Conservation (phyloP, 345 rosid species). For the Trapa bicornis region DNA sequence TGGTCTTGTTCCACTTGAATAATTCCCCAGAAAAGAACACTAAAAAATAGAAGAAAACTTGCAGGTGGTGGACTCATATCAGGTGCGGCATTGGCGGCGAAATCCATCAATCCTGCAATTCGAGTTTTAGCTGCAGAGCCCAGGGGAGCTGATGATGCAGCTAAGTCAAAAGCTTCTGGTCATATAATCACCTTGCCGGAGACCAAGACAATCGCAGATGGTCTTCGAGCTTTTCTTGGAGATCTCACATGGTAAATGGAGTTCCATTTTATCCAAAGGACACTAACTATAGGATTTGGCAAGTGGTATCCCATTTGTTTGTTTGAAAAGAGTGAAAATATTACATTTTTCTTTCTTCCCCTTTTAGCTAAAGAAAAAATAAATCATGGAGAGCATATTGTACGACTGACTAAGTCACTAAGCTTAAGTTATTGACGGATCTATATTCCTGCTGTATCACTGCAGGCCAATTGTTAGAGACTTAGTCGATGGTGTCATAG, state of each 20-base stretch:
- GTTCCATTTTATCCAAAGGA: not conserved
- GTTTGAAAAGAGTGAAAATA: not conserved
- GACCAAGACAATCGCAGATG: constrained; percentile 74
- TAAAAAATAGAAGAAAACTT: not conserved
- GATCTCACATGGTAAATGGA: constrained; percentile 59
- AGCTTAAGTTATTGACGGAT: not conserved
- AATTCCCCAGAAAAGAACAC: too few species aligned
- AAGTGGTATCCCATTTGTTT: too few species aligned
- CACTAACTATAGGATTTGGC: not conserved
- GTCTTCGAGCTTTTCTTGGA: constrained; percentile 80
- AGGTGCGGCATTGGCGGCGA: constrained; percentile 88
- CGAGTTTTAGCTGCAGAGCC: constrained; percentile 85
- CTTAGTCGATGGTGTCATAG: constrained; percentile 59
- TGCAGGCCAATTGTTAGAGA: constrained; percentile 77
- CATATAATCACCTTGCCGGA: constrained; percentile 47
- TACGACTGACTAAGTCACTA: not conserved
- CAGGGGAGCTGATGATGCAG: constrained; percentile 79
- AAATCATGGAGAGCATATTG: not conserved
- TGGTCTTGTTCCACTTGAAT: too few species aligned
- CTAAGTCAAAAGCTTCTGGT: constrained; percentile 75
- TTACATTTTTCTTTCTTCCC: too few species aligned
- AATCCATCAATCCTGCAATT: constrained; percentile 68
- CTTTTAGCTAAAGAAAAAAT: too few species aligned
- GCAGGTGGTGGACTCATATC: constrained; percentile 81
- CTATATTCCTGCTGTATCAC: not conserved